These are phyloP conservation scores for Lathyrus oleraceus DNA, from an alignment of 306 rosid species.

Conservation along the genomic window DNA sequence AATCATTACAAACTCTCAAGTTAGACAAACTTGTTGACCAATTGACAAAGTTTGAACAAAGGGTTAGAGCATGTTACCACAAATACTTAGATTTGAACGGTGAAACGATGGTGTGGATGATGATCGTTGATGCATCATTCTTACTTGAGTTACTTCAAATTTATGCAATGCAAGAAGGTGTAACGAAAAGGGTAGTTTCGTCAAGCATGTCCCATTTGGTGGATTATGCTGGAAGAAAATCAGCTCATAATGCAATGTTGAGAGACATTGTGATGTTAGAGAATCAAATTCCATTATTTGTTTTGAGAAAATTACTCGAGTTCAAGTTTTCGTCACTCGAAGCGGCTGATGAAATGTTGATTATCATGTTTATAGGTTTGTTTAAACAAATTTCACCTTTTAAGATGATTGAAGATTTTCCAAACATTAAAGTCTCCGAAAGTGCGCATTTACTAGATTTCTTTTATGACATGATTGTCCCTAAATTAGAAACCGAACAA, in stretches of 20 bases:
- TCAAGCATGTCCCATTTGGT: conserved; percentile 69
- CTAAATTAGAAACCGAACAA: conserved; percentile 33
- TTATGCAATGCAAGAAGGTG: conserved; percentile 49
- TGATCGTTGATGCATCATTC: conserved; percentile 70
- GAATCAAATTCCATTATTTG: conserved; percentile 77
- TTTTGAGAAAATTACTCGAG: conserved; percentile 58
- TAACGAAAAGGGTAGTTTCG: conserved; percentile 35
- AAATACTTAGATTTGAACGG: conserved; percentile 65
- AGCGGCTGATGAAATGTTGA: conserved; percentile 50
- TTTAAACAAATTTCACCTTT: conserved; percentile 67
- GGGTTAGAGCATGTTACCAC: conserved; percentile 65
- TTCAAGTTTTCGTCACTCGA: conserved; percentile 46
- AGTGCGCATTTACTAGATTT: conserved; percentile 67
- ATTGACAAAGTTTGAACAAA: conserved; percentile 48
- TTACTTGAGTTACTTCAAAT: conserved; percentile 68
- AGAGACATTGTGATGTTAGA: conserved; percentile 80
- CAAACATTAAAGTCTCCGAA: conserved; percentile 44
- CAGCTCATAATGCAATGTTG: conserved; percentile 62
- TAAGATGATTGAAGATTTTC: conserved; percentile 45
- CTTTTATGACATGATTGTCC: conserved; percentile 57
- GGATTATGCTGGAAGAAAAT: conserved; percentile 58
- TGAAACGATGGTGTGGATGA: conserved; percentile 78
- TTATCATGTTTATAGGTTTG: conserved; percentile 56
- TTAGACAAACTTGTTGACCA: conserved; percentile 54
- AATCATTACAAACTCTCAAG: conserved; percentile 44